A percentile compares a stretch with the other conserved stretches of the same genome.
These are phyloP conservation scores for Vickermania spadyakhi DNA, from an alignment of 208 protist genomes.

Conservation along the genomic window DNA sequence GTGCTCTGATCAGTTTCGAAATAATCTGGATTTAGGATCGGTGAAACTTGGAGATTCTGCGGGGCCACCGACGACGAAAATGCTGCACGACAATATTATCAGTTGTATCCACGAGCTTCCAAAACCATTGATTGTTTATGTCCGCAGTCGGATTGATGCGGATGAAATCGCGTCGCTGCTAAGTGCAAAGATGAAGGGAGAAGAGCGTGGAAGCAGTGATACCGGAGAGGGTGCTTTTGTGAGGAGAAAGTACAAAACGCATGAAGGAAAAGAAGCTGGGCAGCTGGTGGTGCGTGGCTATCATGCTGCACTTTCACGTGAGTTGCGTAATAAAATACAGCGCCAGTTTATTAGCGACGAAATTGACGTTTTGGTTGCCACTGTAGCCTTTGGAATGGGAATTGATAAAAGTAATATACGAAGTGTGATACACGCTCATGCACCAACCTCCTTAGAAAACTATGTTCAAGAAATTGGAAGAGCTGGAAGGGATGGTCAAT, in stretches of 20 bases:
- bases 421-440: conserved; percentile 93
- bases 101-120: conserved; percentile 53
- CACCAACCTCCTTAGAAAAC: conserved; percentile 93
- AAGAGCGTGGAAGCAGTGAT: background rate
- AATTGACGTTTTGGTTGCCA: conserved; percentile 92
- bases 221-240: background rate
- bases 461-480: conserved; percentile 97
- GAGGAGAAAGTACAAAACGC: too few relatives aligned
- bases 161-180: conserved; percentile 62
- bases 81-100: conserved; percentile 46
- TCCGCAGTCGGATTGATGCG: conserved; percentile 66
- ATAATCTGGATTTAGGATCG: conserved; percentile 53
- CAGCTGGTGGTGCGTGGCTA: conserved; percentile 56
- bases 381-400: conserved; percentile 98
- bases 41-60: conserved; percentile 19
- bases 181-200: conserved; percentile 19
- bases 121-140: conserved; percentile 85
- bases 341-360: conserved; percentile 75
- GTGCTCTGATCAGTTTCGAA: conserved; percentile 26
- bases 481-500: conserved; percentile 91
- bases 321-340: conserved; percentile 54
- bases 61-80: conserved; percentile 22
- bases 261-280: background rate
- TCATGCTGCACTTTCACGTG: conserved; percentile 54
- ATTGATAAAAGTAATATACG: conserved; percentile 97